Evolutionary conservation across 768 basidiomycete genomes (phyloP).

Genomic region (Hysterangium stoloniferum): DNA sequence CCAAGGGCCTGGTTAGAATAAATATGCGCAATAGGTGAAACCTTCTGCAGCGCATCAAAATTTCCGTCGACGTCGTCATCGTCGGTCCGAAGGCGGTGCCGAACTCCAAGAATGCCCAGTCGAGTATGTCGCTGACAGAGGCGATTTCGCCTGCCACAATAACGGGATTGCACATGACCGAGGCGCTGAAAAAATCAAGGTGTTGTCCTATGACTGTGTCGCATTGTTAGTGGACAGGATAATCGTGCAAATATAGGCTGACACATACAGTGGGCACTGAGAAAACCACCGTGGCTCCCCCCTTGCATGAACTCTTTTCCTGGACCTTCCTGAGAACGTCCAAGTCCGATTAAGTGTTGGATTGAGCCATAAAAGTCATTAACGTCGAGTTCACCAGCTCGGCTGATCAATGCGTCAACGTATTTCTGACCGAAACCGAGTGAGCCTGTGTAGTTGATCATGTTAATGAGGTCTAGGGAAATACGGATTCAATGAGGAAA

Average conservation of each 20-base stretch:
- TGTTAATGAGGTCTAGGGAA: conserved; percentile 44
- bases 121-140: conserved; percentile 54
- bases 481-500: background rate
- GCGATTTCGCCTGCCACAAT: conserved; percentile 47
- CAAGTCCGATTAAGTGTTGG: conserved; percentile 40
- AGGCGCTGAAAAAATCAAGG: conserved; percentile 54
- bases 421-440: conserved; percentile 57
- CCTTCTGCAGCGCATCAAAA: conserved; percentile 36
- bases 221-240: background rate
- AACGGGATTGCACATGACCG: conserved; percentile 62
- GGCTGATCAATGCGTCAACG: conserved; percentile 46
- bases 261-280: conserved; percentile 47
- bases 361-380: conserved; percentile 53
- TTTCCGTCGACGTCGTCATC: conserved; percentile 35
- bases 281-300: conserved; percentile 67
- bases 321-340: conserved; percentile 39
- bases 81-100: conserved; percentile 27
- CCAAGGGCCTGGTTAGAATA: conserved; percentile 40
- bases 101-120: conserved; percentile 49
- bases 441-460: conserved; percentile 64
- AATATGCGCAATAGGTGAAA: conserved; percentile 52
- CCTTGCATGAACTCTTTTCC: conserved; percentile 52
- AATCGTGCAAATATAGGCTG: conserved; percentile 21
- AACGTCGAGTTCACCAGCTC: conserved; percentile 59
- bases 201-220: conserved; percentile 51